phyloP scores from a whole-genome alignment of 257 asterid genomes.

The Petunia axillaris region DNA sequence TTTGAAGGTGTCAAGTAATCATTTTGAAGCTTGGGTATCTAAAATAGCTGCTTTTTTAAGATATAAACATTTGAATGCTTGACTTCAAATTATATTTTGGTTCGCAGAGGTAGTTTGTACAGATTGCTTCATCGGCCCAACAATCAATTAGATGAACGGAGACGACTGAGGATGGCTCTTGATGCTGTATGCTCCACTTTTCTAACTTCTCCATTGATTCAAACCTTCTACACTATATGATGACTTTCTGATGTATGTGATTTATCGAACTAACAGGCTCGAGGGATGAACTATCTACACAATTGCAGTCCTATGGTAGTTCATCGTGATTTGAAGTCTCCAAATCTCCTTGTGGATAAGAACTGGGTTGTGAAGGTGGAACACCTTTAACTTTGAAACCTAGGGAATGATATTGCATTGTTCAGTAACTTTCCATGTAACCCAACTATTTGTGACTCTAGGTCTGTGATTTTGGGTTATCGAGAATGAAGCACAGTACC shows the following conservation, averaged over 20 bases:
- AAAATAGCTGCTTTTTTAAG: neutral
- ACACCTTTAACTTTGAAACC: conserved; percentile 28
- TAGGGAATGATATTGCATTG: conserved; percentile 11
- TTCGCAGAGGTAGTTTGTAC: conserved; percentile 93
- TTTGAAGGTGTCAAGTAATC: conserved; percentile 10
- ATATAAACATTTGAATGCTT: neutral
- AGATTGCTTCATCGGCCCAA: conserved; percentile 87
- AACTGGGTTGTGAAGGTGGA: conserved; percentile 97
- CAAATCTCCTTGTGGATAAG: conserved; percentile 96
- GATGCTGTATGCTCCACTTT: conserved; percentile 69
- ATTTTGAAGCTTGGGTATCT: neutral
- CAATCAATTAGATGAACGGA: conserved; percentile 89
- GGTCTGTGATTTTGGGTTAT: conserved; percentile 95
- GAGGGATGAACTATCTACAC: conserved; percentile 98
- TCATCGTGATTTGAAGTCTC: conserved; percentile 97
- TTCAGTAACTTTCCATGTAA: conserved; percentile 5
- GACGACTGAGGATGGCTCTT: conserved; percentile 91
- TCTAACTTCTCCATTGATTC: conserved; percentile 23
- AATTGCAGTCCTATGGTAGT: conserved; percentile 85
- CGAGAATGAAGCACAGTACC: conserved; percentile 91
- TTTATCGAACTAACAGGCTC: conserved; percentile 56
- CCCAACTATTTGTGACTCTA: conserved; percentile 39
- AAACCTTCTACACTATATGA: neutral
- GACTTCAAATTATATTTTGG: conserved; percentile 31
- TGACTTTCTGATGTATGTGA: neutral